Percentiles rank a stretch among this genome's conserved stretches.
Evolutionary conservation across 2,329 filamentous ascomycete species (phyloP).

Genomic region (Fusarium papillatum): DNA sequence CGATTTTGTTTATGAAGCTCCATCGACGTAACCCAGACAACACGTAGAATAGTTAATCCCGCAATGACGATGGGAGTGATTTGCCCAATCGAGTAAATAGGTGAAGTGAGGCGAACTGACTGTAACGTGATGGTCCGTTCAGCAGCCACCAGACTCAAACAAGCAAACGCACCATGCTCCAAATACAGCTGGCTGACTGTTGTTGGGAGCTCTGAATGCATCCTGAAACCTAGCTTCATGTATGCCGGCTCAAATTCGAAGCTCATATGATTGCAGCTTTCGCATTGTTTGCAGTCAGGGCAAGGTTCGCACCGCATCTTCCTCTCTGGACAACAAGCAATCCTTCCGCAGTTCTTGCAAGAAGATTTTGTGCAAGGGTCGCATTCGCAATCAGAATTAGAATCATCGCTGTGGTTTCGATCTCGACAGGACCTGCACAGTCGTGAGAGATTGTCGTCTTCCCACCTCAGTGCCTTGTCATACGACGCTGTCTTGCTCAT

Average conservation of each 20-base stretch:
- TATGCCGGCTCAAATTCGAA: neutral
- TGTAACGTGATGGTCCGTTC: neutral
- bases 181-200: neutral
- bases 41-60: neutral
- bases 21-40: neutral
- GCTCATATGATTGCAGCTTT: neutral
- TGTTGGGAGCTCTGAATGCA: neutral
- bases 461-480: neutral
- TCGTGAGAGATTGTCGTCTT: neutral
- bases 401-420: neutral
- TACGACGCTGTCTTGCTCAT: neutral
- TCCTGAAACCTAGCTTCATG: neutral
- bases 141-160: neutral
- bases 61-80: neutral
- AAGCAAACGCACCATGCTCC: neutral
- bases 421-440: neutral
- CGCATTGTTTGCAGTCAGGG: neutral
- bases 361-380: neutral
- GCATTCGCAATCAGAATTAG: neutral
- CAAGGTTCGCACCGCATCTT: neutral
- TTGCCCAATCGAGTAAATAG: neutral
- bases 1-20: neutral
- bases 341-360: neutral
- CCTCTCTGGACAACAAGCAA: neutral
- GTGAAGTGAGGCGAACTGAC: neutral